Percentiles rank a stretch among this genome's conserved stretches.
These are phyloP conservation scores for Coelastrella sp. DNA, from an alignment of 139 green algal species.

Conservation along the genomic window DNA sequence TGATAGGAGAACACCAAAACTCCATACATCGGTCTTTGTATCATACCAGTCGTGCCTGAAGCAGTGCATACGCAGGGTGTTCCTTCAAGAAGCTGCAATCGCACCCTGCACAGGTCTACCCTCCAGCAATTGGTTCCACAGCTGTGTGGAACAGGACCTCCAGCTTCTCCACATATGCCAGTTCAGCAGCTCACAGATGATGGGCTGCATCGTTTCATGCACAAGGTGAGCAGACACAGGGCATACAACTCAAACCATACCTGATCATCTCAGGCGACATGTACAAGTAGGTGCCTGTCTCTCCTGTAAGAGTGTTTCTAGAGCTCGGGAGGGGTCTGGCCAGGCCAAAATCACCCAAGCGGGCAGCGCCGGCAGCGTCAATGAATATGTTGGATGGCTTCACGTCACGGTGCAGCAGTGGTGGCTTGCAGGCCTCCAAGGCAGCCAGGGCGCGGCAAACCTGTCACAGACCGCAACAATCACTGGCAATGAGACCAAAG, in stretches of 20 bases:
- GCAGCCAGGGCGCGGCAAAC: conserved; percentile 68
- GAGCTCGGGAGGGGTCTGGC: conserved; percentile 58
- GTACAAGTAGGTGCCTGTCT: conserved; percentile 92
- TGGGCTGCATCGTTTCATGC: too few species aligned
- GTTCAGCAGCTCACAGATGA: too few species aligned
- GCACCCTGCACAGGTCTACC: too few species aligned
- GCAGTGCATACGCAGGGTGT: too few species aligned
- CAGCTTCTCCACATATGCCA: too few species aligned
- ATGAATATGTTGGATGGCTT: conserved; percentile 90
- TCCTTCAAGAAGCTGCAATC: too few species aligned
- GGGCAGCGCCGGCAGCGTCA: conserved; percentile 63
- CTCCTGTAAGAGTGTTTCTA: conserved; percentile 74
- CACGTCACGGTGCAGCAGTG: conserved; percentile 87
- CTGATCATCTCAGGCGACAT: conserved; percentile 90
- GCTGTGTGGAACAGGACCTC: too few species aligned
- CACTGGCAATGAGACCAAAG: too few species aligned
- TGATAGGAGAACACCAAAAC: conserved; percentile 82
- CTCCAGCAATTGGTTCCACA: too few species aligned
- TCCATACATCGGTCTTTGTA: conserved; percentile 83
- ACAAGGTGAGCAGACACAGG: too few species aligned
- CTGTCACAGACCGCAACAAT: conserved; percentile 8
- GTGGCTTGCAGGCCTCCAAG: conserved; percentile 71
- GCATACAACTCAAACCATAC: conserved; percentile 28
- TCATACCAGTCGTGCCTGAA: conserved; percentile 73
- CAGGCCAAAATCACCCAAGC: conserved; percentile 87